Percentiles rank a stretch among this genome's conserved stretches.
phyloP scores from a whole-genome alignment of 495 filamentous ascomycete genomes.

The Choiromyces venosus region DNA sequence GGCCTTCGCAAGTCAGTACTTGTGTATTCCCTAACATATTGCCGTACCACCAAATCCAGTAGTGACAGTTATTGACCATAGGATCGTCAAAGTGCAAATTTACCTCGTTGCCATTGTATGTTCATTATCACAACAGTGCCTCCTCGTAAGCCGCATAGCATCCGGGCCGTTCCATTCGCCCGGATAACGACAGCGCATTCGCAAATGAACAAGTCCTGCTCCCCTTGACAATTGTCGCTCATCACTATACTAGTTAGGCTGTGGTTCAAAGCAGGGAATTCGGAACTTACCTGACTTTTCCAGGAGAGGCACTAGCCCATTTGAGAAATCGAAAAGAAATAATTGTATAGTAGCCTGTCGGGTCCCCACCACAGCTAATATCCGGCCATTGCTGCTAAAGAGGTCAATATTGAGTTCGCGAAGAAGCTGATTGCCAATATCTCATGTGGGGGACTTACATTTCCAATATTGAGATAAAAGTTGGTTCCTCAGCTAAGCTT shows the following conservation, averaged over 20 bases:
- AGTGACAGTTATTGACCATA: slow-evolving; percentile 27
- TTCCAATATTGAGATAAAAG: slow-evolving; percentile 36
- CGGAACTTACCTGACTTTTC: slow-evolving; percentile 33
- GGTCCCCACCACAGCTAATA: slow-evolving; percentile 38
- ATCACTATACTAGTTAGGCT: slow-evolving; percentile 29
- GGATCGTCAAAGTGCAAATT: slow-evolving; percentile 32
- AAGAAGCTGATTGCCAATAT: not conserved
- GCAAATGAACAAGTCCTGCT: slow-evolving; percentile 38
- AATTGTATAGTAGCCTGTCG: slow-evolving; percentile 37
- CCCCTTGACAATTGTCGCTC: slow-evolving; percentile 16
- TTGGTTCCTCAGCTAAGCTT: slow-evolving; percentile 35
- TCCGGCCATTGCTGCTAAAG: slow-evolving; percentile 19
- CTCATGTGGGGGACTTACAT: slow-evolving; percentile 25
- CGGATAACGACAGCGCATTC: slow-evolving; percentile 36
- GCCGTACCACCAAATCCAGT: not conserved
- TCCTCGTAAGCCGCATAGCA: slow-evolving; percentile 38
- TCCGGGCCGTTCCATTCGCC: slow-evolving; percentile 19
- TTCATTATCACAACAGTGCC: slow-evolving; percentile 36
- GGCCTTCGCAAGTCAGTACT: slow-evolving; percentile 36
- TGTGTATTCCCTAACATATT: slow-evolving; percentile 5
- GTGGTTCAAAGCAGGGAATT: not conserved
- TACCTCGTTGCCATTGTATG: slow-evolving; percentile 31
- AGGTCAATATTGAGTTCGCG: not conserved
- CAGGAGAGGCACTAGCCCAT: slow-evolving; percentile 29
- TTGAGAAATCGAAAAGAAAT: slow-evolving; percentile 33